These are phyloP conservation scores for Ensete ventricosum DNA, from an alignment of 176 grass and related monocot genomes.

Conservation along the genomic window DNA sequence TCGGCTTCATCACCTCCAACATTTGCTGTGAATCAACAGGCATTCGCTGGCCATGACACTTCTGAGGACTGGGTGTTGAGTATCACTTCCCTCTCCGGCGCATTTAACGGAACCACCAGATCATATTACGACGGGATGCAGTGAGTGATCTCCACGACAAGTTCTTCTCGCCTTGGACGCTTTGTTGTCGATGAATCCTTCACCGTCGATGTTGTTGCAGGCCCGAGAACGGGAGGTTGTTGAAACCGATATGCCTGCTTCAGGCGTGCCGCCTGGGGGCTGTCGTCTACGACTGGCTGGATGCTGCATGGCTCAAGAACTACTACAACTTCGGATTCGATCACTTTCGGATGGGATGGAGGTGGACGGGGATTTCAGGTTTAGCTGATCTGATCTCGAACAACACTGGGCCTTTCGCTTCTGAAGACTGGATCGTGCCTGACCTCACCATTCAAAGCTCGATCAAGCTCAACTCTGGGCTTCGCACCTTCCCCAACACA, in stretches of 20 bases:
- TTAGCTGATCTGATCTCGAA: constrained; percentile 68
- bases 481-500: constrained; percentile 76
- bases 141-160: constrained; percentile 28
- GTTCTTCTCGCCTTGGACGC: background rate
- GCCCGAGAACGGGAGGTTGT: constrained; percentile 58
- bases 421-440: constrained; percentile 87
- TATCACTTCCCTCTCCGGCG: constrained; percentile 83
- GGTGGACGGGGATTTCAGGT: constrained; percentile 58
- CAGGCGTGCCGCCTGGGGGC: constrained; percentile 74
- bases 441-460: constrained; percentile 88
- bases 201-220: constrained; percentile 28
- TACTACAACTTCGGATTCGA: constrained; percentile 99
- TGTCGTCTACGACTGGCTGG: constrained; percentile 77
- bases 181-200: background rate
- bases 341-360: constrained; percentile 82
- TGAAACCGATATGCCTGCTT: constrained; percentile 75
- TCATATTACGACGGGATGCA: constrained; percentile 89
- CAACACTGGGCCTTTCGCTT: constrained; percentile 66
- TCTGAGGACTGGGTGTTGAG: constrained; percentile 85
- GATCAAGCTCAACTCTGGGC: constrained; percentile 49
- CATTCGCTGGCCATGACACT: constrained; percentile 75
- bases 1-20: background rate
- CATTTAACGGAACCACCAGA: constrained; percentile 84
- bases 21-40: constrained; percentile 33
- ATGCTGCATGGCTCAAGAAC: constrained; percentile 82